Evolutionary conservation across 2,329 filamentous ascomycete species (phyloP).

Genomic region (Scedosporium apiospermum): DNA sequence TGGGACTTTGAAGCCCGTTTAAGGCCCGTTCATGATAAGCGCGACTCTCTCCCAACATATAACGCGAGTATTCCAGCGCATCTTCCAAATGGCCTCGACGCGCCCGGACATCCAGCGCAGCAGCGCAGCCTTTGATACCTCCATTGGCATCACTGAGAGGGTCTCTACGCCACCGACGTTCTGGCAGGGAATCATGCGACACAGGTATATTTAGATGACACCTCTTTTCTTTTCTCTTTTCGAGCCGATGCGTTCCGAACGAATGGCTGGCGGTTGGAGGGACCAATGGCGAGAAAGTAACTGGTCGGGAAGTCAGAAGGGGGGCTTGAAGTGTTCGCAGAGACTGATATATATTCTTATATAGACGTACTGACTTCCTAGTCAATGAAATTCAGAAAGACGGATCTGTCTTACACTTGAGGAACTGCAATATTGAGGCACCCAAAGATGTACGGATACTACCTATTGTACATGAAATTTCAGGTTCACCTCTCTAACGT

Average conservation of each 20-base stretch:
- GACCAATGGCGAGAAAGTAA: background rate
- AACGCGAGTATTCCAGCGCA: background rate
- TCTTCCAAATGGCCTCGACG: background rate
- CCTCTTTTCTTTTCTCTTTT: background rate
- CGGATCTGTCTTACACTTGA: conserved; percentile 67
- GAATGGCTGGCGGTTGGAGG: background rate
- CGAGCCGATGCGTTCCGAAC: background rate
- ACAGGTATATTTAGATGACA: conserved; percentile 6
- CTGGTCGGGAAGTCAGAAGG: too few relatives aligned
- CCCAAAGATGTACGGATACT: conserved; percentile 8
- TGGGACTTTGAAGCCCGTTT: background rate
- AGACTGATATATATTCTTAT: background rate
- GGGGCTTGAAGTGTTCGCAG: too few relatives aligned
- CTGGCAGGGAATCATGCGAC: conserved; percentile 23
- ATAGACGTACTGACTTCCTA: conserved; percentile 79
- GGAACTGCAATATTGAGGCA: conserved; percentile 11
- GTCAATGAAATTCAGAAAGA: conserved; percentile 79
- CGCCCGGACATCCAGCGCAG: conserved; percentile 6
- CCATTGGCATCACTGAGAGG: conserved; percentile 29
- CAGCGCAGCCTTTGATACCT: conserved; percentile 20
- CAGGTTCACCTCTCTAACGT: background rate
- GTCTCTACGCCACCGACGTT: conserved; percentile 25
- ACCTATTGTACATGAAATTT: background rate
- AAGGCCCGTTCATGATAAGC: background rate
- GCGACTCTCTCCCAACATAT: background rate